Evolutionary conservation across 1,139 yeast species (phyloP).

Genomic region (Candida mesenterica): DNA sequence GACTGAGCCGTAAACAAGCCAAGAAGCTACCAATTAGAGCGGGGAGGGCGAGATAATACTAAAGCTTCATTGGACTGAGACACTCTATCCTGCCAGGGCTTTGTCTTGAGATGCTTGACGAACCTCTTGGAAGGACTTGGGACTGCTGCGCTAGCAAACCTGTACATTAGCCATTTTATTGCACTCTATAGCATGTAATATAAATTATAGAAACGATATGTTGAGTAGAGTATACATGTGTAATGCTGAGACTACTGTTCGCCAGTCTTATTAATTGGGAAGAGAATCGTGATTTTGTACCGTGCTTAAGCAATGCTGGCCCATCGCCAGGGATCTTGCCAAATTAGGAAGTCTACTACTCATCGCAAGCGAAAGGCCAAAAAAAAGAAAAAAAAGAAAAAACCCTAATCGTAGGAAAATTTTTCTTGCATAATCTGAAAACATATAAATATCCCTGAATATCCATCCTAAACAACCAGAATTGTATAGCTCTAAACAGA

Average conservation of each 20-base stretch:
- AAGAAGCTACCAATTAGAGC: neutral
- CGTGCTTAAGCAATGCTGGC: too few species aligned
- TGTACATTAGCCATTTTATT: neutral
- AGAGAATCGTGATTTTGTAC: too few species aligned
- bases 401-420: neutral
- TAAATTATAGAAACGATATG: slow-evolving; percentile 1
- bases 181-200: slow-evolving; percentile 1
- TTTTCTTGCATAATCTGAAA: neutral
- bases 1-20: slow-evolving; percentile 39
- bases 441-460: too few species aligned
- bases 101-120: too few species aligned
- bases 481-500: too few species aligned
- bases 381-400: slow-evolving; percentile 1
- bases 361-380: slow-evolving; percentile 7
- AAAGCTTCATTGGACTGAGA: too few species aligned
- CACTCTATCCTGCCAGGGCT: too few species aligned
- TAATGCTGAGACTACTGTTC: neutral
- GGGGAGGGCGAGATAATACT: too few species aligned
- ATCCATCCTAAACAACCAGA: too few species aligned
- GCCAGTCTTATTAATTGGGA: too few species aligned
- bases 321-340: slow-evolving; percentile 4
- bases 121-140: too few species aligned
- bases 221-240: neutral
- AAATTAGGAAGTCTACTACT: slow-evolving; percentile 6
- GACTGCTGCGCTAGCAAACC: too few species aligned